Evolutionary conservation across 2,329 filamentous ascomycete genomes (phyloP), one percentile per base, ranked within the genome.

Genomic region (Hypoxylon rubiginosum): DNA sequence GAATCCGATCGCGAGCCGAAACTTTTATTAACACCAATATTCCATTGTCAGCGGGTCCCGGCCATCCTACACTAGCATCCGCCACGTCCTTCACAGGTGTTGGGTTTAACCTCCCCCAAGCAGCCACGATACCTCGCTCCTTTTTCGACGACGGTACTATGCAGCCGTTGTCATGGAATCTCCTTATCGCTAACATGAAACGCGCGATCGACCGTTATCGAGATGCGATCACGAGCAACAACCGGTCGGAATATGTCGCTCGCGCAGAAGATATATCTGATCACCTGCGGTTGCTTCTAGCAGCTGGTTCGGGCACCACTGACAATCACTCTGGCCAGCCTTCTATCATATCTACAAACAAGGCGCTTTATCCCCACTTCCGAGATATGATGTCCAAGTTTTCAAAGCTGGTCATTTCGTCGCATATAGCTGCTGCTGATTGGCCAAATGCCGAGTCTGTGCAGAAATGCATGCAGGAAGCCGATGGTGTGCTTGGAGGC

Each of bases 311-410:
- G 34, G 94, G 95, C 59, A 99, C 96, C 1, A 99, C 96, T 0
- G 96, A 99, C 80, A 99, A 99, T 76, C 96, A 99, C 78, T 98
- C 96, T 19, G 96, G 96, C 45, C 97, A 98, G 72, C 96, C 96
- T 4, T 98, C 96, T n/a, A 97, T 99, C 74, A 99, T 99, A 65
- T 97, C 94, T 6, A 97, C 93, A 4, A 99, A 99, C 83, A 98
- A 98, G 79, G 92, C 94, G 0, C 84, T 99, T 15, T 98, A 98
- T 76, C 96, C 96, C 24, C 94, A 98, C 79, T 99, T 99, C 81
- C 87, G 96, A 58, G 96, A 98, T 77, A 98, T 98, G 90, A 99
- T 99, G 96, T 98, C 96, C 48, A 94, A 97, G 74, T 99, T 99
- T 79, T 98, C 96, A n/a, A 99, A 99, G 79, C 85, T 99, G 9